phyloP scores from a whole-genome alignment of 345 rosid species.

The Lepidium sativum region DNA sequence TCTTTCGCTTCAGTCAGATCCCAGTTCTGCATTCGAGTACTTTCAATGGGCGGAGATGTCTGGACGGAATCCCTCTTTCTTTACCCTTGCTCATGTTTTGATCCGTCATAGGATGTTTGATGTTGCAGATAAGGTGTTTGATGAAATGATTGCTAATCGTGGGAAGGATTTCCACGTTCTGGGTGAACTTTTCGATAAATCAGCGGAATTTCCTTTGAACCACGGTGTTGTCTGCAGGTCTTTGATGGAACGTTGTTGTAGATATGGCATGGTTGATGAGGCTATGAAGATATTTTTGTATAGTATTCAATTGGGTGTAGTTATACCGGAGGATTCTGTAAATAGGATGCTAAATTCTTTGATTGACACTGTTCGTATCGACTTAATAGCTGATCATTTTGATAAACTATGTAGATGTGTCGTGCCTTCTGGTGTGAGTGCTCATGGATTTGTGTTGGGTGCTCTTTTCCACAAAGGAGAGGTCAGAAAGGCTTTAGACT shows the following conservation, averaged over 20 bases:
- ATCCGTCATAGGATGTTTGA: conserved; percentile 26
- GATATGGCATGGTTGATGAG: conserved; percentile 27
- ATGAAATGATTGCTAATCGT: conserved; percentile 19
- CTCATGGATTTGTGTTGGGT: conserved; percentile 33
- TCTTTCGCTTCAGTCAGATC: conserved; percentile 18
- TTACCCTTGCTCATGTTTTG: conserved; percentile 29
- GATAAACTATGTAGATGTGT: conserved; percentile 22
- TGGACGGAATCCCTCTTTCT: conserved; percentile 19
- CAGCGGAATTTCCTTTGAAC: neutral
- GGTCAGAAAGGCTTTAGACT: conserved; percentile 27
- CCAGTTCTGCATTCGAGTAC: conserved; percentile 15
- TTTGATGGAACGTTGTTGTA: conserved; percentile 33
- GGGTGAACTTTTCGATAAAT: neutral
- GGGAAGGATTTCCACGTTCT: conserved; percentile 20
- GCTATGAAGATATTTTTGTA: conserved; percentile 21
- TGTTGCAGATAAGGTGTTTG: conserved; percentile 35
- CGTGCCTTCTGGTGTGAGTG: neutral
- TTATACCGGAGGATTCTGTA: conserved; percentile 7
- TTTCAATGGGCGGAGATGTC: conserved; percentile 19
- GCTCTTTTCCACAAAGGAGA: conserved; percentile 32
- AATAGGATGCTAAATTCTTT: conserved; percentile 27
- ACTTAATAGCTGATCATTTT: conserved; percentile 26
- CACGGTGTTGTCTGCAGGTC: conserved; percentile 21
- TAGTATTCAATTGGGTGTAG: conserved; percentile 13
- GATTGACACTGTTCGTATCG: conserved; percentile 21